phyloP scores from a whole-genome alignment of 495 filamentous ascomycete species.

The Daldinia grandis region DNA sequence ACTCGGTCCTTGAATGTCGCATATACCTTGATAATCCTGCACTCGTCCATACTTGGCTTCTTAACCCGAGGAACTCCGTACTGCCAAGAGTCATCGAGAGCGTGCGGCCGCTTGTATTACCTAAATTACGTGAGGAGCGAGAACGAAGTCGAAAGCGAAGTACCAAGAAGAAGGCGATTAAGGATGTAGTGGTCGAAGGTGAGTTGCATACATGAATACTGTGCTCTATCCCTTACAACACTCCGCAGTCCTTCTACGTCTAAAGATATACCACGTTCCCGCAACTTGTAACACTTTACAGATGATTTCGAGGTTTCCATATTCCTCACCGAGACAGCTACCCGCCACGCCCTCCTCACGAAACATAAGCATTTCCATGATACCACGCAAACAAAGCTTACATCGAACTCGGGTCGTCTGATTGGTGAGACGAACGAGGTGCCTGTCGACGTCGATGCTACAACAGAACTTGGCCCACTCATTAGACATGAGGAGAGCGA shows the following conservation, averaged over 20 bases:
- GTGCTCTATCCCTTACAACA: conserved; percentile 29
- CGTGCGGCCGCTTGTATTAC: conserved; percentile 83
- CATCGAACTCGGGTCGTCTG: conserved; percentile 66
- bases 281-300: conserved; percentile 51
- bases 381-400: conserved; percentile 59
- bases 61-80: conserved; percentile 73
- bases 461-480: conserved; percentile 28
- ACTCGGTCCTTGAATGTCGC: conserved; percentile 91
- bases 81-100: conserved; percentile 83
- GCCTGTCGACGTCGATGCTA: conserved; percentile 59
- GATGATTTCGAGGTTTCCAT: conserved; percentile 96
- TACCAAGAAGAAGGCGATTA: conserved; percentile 75
- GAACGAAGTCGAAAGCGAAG: conserved; percentile 69
- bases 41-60: conserved; percentile 80
- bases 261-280: conserved; percentile 25
- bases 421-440: conserved; percentile 62
- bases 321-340: conserved; percentile 87
- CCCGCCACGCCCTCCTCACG: conserved; percentile 86
- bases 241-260: conserved; percentile 6
- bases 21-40: conserved; percentile 94
- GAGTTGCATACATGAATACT: conserved; percentile 37
- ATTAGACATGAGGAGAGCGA: conserved; percentile 47
- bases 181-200: conserved; percentile 89
- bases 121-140: conserved; percentile 89
- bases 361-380: conserved; percentile 78